Evolutionary conservation across 116 monocot species (phyloP).

Genomic region (Phalaenopsis hybrid): DNA sequence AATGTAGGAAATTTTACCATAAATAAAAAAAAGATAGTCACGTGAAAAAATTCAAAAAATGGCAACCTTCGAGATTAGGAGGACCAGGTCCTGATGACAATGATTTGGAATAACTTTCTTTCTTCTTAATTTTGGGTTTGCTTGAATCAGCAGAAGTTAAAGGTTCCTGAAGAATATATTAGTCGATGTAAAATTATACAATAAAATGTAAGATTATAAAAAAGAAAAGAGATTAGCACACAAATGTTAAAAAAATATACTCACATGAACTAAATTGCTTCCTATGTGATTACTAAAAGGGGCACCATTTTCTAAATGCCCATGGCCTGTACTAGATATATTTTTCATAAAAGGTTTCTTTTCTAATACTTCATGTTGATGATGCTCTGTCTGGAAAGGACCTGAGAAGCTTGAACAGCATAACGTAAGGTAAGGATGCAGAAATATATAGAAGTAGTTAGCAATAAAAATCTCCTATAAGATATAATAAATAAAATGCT

Average conservation of each 20-base stretch:
- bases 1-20: slow-evolving; percentile 2
- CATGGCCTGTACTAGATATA: slow-evolving; percentile 18
- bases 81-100: slow-evolving; percentile 33
- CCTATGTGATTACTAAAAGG: slow-evolving; percentile 19
- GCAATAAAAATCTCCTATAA: not conserved
- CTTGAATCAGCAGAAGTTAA: slow-evolving; percentile 35
- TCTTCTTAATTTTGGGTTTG: slow-evolving; percentile 80
- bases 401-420: slow-evolving; percentile 82
- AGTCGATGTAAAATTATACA: slow-evolving; percentile 5
- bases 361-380: slow-evolving; percentile 33
- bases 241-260: slow-evolving; percentile 13
- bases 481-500: not conserved
- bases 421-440: slow-evolving; percentile 30
- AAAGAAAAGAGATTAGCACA: slow-evolving; percentile 6
- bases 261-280: slow-evolving; percentile 38
- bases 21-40: not conserved
- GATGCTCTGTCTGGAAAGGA: slow-evolving; percentile 35
- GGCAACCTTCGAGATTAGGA: slow-evolving; percentile 62
- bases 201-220: not conserved
- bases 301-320: slow-evolving; percentile 18
- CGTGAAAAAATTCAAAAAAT: slow-evolving; percentile 3
- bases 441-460: not conserved
- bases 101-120: slow-evolving; percentile 37
- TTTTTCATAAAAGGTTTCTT: slow-evolving; percentile 49
- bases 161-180: slow-evolving; percentile 28